Evolutionary conservation across 1,139 yeast species (phyloP).

Genomic region (Yamadazyma mexicana): DNA sequence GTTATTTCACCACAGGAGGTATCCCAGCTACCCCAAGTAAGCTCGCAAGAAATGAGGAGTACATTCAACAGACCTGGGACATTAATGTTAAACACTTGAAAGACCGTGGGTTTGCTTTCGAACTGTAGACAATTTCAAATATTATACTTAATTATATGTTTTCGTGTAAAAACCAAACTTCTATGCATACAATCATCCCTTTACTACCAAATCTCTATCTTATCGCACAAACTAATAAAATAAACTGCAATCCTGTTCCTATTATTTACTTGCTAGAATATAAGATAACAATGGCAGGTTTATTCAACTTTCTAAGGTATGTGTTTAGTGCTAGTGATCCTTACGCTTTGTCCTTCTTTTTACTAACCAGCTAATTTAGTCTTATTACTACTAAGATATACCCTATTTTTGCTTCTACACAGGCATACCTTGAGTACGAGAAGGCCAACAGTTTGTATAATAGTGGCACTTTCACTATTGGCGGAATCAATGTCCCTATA

Average conservation of each 20-base stretch:
- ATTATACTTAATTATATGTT: too few relatives aligned
- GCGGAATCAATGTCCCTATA: slow-evolving; percentile 38
- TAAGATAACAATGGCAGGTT: slow-evolving; percentile 7
- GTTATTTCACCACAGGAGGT: slow-evolving; percentile 39
- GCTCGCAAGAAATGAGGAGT: slow-evolving; percentile 23
- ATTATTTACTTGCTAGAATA: neutral
- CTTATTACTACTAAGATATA: slow-evolving; percentile 42
- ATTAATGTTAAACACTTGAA: slow-evolving; percentile 27
- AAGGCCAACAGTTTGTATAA: slow-evolving; percentile 23
- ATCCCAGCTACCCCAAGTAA: slow-evolving; percentile 22
- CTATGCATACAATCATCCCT: neutral
- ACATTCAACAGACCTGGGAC: slow-evolving; percentile 31
- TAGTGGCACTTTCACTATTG: slow-evolving; percentile 30
- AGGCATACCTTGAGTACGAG: slow-evolving; percentile 48
- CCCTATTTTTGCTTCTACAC: slow-evolving; percentile 55
- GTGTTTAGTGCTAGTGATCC: neutral
- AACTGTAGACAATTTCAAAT: slow-evolving; percentile 2
- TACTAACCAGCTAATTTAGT: slow-evolving; percentile 5
- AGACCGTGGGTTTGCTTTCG: slow-evolving; percentile 21
- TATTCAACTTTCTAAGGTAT: slow-evolving; percentile 11
- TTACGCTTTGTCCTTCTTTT: neutral
- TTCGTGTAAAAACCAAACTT: neutral
- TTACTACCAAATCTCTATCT: slow-evolving; percentile 5
- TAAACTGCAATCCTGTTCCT: neutral
- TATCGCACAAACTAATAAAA: slow-evolving; percentile 7